phyloP scores from a whole-genome alignment of 179 eudicot species.

The Amaranthus tricolor region DNA sequence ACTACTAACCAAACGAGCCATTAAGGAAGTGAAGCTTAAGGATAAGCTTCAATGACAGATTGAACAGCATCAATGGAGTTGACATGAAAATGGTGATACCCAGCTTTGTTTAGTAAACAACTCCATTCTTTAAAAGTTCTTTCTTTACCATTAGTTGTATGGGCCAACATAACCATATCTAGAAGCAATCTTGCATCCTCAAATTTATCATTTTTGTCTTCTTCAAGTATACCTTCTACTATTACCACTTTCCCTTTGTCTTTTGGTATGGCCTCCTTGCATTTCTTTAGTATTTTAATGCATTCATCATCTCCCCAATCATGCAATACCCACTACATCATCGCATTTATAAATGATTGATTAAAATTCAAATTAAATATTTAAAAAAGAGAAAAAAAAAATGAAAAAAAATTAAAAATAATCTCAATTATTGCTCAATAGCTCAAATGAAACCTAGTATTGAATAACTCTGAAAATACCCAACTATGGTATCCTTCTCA shows the following conservation, averaged over 20 bases:
- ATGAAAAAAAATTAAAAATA: not conserved
- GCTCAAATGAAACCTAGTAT: too few species aligned
- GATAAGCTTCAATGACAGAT: slow-evolving; percentile 54
- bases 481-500: too few species aligned
- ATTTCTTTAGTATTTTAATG: slow-evolving; percentile 47
- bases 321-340: slow-evolving; percentile 62
- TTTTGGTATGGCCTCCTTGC: slow-evolving; percentile 52
- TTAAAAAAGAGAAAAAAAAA: not conserved
- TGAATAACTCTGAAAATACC: too few species aligned
- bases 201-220: slow-evolving; percentile 21
- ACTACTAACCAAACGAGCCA: too few species aligned
- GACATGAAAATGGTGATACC: slow-evolving; percentile 39
- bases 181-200: slow-evolving; percentile 52
- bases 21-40: slow-evolving; percentile 3
- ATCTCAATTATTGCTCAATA: too few species aligned
- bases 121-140: slow-evolving; percentile 64
- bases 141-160: slow-evolving; percentile 67
- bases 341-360: not conserved
- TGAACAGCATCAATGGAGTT: slow-evolving; percentile 45
- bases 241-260: slow-evolving; percentile 64
- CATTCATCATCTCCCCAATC: slow-evolving; percentile 89
- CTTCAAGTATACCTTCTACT: slow-evolving; percentile 55
- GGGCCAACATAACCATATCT: slow-evolving; percentile 81
- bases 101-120: slow-evolving; percentile 38
- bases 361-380: not conserved